Conservation (phyloP, 2,329 filamentous ascomycete genomes). For the Colletotrichum liaoningense region DNA sequence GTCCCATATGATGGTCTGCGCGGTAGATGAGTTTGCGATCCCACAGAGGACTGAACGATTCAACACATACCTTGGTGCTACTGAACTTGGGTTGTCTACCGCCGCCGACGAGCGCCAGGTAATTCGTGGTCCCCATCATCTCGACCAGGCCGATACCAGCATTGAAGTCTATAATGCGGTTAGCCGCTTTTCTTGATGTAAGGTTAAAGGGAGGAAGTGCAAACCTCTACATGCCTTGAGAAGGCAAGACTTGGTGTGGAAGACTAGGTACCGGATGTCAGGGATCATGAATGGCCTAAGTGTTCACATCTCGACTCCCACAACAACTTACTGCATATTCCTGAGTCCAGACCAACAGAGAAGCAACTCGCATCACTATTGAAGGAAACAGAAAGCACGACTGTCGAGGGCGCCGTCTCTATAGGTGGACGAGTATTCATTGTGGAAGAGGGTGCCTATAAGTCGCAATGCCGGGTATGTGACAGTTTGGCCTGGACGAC, state of each 20-base stretch:
- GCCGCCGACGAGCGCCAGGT: constrained; percentile 89
- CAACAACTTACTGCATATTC: constrained; percentile 80
- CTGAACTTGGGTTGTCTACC: constrained; percentile 87
- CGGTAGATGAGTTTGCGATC: neutral
- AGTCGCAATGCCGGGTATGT: constrained; percentile 6
- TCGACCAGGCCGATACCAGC: constrained; percentile 85
- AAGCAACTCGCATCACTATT: constrained; percentile 89
- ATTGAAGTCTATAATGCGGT: constrained; percentile 72
- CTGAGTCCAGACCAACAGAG: constrained; percentile 85
- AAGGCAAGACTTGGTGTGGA: constrained; percentile 78
- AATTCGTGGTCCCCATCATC: constrained; percentile 90
- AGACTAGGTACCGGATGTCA: constrained; percentile 64
- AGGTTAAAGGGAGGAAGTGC: neutral
- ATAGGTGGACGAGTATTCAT: constrained; percentile 95
- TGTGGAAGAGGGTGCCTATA: constrained; percentile 4
- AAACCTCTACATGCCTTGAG: constrained; percentile 67
- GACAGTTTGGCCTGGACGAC: constrained; percentile 1
- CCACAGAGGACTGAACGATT: neutral
- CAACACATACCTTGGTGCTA: constrained; percentile 76
- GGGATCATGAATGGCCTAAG: neutral
- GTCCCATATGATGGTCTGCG: constrained; percentile 88
- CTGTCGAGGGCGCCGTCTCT: constrained; percentile 78
- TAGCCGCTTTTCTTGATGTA: neutral
- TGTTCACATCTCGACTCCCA: neutral
- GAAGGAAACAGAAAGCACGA: constrained; percentile 86